Evolutionary conservation across 306 rosid species (phyloP).

Genomic region (Alnus rubra): DNA sequence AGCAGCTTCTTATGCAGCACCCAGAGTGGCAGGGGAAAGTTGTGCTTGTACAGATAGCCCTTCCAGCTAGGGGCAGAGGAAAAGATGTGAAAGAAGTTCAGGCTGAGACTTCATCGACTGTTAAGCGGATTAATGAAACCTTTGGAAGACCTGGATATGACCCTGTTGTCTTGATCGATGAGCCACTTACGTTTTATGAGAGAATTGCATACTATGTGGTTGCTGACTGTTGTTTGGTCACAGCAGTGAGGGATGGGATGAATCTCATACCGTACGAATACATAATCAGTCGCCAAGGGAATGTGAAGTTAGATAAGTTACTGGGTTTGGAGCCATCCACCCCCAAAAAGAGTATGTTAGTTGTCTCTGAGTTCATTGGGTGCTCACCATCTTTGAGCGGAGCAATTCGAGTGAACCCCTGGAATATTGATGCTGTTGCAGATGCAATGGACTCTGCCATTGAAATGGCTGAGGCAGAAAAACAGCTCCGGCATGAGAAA

Average conservation of each 20-base stretch:
- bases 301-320: slow-evolving; percentile 53
- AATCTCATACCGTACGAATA: slow-evolving; percentile 85
- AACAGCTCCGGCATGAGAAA: slow-evolving; percentile 86
- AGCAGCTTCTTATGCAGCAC: slow-evolving; percentile 71
- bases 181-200: slow-evolving; percentile 70
- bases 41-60: slow-evolving; percentile 82
- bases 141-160: slow-evolving; percentile 71
- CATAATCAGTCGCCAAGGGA: slow-evolving; percentile 71
- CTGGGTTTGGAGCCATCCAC: slow-evolving; percentile 45
- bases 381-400: slow-evolving; percentile 92
- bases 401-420: slow-evolving; percentile 86
- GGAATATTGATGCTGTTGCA: slow-evolving; percentile 85
- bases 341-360: slow-evolving; percentile 73
- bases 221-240: slow-evolving; percentile 86
- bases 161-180: slow-evolving; percentile 71
- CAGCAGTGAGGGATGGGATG: slow-evolving; percentile 92
- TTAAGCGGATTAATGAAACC: slow-evolving; percentile 58
- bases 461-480: slow-evolving; percentile 67
- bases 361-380: slow-evolving; percentile 86
- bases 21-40: slow-evolving; percentile 65
- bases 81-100: slow-evolving; percentile 75
- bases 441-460: slow-evolving; percentile 82
- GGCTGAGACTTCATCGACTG: slow-evolving; percentile 58
- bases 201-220: slow-evolving; percentile 74
- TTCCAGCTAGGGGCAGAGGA: slow-evolving; percentile 83